Base-by-base conservation (phyloP, 2,329 filamentous ascomycete species). In the Fusarium sacchari region DNA sequence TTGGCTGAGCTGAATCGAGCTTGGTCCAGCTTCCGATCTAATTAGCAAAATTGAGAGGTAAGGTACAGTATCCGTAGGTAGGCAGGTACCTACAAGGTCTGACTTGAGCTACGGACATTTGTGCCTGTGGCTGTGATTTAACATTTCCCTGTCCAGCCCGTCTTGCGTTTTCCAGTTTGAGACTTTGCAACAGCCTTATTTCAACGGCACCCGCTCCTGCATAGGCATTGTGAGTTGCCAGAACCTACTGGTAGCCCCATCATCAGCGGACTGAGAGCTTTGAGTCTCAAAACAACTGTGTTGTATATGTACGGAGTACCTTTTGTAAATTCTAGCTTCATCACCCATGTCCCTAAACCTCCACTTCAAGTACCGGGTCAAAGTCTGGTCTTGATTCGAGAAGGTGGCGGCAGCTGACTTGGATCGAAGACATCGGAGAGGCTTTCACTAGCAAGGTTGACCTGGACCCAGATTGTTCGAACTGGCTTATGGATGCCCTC, bases 131-230 rank as follows among this genome's bases (percentile, higher is more conserved):
- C 46, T 59, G 46, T 39, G 26, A 24, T 60, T 59, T 68, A 28
- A 28, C 28, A 39, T 67, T 28, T 44, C 36, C 57, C 22, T 39
- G 36, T 39, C 26, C 26, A 32, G 22, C 26, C 26, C 26, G 22
- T 28, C 60, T 46, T 59, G 40, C 50, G 53, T 42, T 28, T 32
- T 34, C 34, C 44, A 63, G 39, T 58, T 57, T 67, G 50, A 66
- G 46, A 67, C 53, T 64, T 59, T 44, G 34, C 30, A 43, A 55
- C 40, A 63, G 60, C 58, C 72, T 64, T 74, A 67, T 71, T 72
- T 69, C 64, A 64, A 72, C 59, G n/a, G 65, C 67, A 58, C 47
- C 22, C 42, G 39, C 22, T 44, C 30, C 26, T 32, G 36, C 17
- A 34, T 34, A 24, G 11, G 22, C 12, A 39, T 50, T 26, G 22